A percentile compares a stretch with the other conserved stretches of the same genome.
These are phyloP conservation scores for Phalaenopsis equestris DNA, from an alignment of 106 monocot genomes.

Conservation along the genomic window DNA sequence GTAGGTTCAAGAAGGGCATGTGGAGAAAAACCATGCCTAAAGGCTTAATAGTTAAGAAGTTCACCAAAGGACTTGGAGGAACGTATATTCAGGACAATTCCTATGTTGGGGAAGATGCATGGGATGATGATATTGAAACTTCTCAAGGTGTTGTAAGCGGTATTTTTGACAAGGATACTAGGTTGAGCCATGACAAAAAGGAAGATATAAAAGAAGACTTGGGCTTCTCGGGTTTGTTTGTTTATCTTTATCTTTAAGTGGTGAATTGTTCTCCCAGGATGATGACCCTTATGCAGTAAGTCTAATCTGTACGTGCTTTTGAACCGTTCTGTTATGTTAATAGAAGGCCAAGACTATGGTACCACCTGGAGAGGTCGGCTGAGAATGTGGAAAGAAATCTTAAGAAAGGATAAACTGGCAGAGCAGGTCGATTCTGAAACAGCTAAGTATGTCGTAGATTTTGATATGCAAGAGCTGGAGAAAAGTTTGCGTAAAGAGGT, in stretches of 20 bases:
- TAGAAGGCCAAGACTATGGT: conserved; percentile 22
- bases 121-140: conserved; percentile 59
- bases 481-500: conserved; percentile 65
- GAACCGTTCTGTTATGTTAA: neutral
- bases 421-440: conserved; percentile 49
- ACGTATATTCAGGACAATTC: conserved; percentile 50
- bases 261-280: neutral
- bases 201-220: conserved; percentile 34
- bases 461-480: conserved; percentile 91
- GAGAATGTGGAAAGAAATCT: conserved; percentile 56
- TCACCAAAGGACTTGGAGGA: conserved; percentile 58
- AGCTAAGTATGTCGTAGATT: conserved; percentile 79
- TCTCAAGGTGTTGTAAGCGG: conserved; percentile 27
- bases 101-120: conserved; percentile 93
- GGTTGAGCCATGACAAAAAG: conserved; percentile 42
- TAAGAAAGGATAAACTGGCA: conserved; percentile 48
- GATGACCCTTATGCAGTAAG: neutral
- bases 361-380: conserved; percentile 58
- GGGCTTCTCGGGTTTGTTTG: conserved; percentile 36
- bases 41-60: conserved; percentile 75
- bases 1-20: conserved; percentile 64
- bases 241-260: neutral
- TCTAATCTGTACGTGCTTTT: neutral
- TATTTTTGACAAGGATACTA: conserved; percentile 45
- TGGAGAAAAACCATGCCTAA: conserved; percentile 90